Conservation (phyloP, 345 rosid genomes). For the Theobroma cacao region DNA sequence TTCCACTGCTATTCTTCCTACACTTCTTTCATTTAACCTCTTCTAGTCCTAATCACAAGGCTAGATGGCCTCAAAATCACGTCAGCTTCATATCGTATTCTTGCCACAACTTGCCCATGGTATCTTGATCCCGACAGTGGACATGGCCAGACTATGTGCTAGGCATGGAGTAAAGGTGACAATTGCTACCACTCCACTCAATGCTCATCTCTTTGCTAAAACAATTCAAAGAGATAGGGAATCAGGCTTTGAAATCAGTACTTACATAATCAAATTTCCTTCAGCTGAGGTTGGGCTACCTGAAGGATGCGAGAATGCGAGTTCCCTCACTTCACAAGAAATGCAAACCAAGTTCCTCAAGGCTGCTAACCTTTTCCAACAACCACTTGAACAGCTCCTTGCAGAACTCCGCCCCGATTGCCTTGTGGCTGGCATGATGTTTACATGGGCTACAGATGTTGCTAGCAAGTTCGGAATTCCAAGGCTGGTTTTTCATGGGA, state of each 20-base stretch:
- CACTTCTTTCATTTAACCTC: background rate
- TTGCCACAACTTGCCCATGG: conserved; percentile 28
- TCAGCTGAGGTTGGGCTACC: conserved; percentile 7
- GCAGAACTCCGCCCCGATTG: conserved; percentile 24
- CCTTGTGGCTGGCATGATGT: conserved; percentile 51
- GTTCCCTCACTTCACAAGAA: background rate
- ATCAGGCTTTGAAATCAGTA: conserved; percentile 19
- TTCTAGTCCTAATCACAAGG: background rate
- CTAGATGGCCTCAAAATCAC: background rate
- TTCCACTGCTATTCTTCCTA: background rate
- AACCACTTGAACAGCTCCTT: conserved; percentile 19
- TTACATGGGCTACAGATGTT: conserved; percentile 48
- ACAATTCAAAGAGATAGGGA: conserved; percentile 16
- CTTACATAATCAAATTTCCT: conserved; percentile 12
- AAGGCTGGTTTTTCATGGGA: conserved; percentile 51
- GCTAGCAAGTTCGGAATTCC: conserved; percentile 45
- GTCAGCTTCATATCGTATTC: conserved; percentile 28
- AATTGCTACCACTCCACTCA: conserved; percentile 28
- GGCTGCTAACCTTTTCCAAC: conserved; percentile 15
- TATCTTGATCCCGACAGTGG: conserved; percentile 33
- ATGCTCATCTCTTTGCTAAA: conserved; percentile 12
- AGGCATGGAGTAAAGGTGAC: conserved; percentile 27
- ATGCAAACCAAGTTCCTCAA: background rate
- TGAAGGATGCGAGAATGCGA: background rate
- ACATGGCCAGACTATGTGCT: conserved; percentile 36